A percentile compares a stretch with the other conserved stretches of the same genome.
Conservation (phyloP, 305 asterid genomes). For the Fraxinus angustifolia region DNA sequence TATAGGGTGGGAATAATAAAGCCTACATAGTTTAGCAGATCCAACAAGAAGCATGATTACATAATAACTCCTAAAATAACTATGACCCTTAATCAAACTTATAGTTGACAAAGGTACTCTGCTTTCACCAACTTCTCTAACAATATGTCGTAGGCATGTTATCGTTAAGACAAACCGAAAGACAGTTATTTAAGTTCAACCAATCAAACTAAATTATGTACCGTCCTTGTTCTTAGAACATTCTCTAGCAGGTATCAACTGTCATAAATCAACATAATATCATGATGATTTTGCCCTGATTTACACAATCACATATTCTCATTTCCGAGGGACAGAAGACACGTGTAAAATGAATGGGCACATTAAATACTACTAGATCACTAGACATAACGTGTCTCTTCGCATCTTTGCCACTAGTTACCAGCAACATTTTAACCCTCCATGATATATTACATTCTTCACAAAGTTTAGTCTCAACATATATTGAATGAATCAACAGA, state of each 20-base stretch:
- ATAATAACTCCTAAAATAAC: neutral
- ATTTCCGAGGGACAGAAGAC: conserved; percentile 8
- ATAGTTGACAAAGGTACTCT: neutral
- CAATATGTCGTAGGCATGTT: neutral
- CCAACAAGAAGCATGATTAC: neutral
- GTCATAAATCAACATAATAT: neutral
- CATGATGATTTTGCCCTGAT: conserved; percentile 16
- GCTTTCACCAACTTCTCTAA: neutral
- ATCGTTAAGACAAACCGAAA: neutral
- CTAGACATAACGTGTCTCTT: conserved; percentile 11
- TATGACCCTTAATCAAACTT: neutral
- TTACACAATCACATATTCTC: neutral
- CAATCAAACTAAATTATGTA: neutral
- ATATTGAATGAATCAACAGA: neutral
- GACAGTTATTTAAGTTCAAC: neutral
- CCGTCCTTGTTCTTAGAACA: neutral
- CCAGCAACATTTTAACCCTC: neutral
- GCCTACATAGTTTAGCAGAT: neutral
- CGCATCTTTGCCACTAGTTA: conserved; percentile 14
- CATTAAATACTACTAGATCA: conserved; percentile 13
- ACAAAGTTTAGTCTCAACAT: conserved; percentile 10
- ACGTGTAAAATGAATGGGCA: conserved; percentile 10
- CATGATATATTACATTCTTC: neutral
- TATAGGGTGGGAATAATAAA: neutral
- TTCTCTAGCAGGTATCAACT: neutral